Evolutionary conservation across 2,329 filamentous ascomycete genomes (phyloP).

Genomic region (Teratosphaeriaceae sp.): DNA sequence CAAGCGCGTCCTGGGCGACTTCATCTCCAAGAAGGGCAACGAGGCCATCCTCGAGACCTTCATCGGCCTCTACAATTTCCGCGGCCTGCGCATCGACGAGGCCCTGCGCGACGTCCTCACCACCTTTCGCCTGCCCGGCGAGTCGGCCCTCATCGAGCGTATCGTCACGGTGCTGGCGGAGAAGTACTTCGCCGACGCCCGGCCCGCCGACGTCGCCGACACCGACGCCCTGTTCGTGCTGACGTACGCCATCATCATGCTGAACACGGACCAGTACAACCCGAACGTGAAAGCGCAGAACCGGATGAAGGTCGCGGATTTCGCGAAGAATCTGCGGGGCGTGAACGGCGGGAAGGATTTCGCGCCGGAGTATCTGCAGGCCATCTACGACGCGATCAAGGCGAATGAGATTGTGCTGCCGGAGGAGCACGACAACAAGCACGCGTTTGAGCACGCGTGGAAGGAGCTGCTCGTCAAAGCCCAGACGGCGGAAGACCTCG

Average conservation of each 20-base stretch:
- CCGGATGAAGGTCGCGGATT: conserved; percentile 79
- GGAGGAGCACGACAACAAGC: conserved; percentile 93
- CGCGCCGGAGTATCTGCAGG: conserved; percentile 70
- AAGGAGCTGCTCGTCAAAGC: conserved; percentile 87
- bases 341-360: conserved; percentile 86
- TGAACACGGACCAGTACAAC: conserved; percentile 96
- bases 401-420: conserved; percentile 92
- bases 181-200: conserved; percentile 67
- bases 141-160: conserved; percentile 85
- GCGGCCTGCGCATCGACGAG: conserved; percentile 80
- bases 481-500: conserved; percentile 63
- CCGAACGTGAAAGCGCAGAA: conserved; percentile 73
- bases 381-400: conserved; percentile 87
- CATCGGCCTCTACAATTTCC: conserved; percentile 81
- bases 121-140: conserved; percentile 87
- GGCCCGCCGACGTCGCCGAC: conserved; percentile 69
- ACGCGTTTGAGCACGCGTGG: conserved; percentile 97
- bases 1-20: conserved; percentile 88
- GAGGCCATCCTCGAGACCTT: conserved; percentile 80
- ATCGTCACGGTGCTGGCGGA: conserved; percentile 84
- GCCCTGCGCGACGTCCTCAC: conserved; percentile 81
- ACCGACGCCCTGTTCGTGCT: conserved; percentile 85
- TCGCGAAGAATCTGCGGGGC: conserved; percentile 81
- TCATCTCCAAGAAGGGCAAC: conserved; percentile 83
- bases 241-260: conserved; percentile 93